Base-by-base conservation (phyloP, 139 green algal genomes). In the Chlorella sp. region DNA sequence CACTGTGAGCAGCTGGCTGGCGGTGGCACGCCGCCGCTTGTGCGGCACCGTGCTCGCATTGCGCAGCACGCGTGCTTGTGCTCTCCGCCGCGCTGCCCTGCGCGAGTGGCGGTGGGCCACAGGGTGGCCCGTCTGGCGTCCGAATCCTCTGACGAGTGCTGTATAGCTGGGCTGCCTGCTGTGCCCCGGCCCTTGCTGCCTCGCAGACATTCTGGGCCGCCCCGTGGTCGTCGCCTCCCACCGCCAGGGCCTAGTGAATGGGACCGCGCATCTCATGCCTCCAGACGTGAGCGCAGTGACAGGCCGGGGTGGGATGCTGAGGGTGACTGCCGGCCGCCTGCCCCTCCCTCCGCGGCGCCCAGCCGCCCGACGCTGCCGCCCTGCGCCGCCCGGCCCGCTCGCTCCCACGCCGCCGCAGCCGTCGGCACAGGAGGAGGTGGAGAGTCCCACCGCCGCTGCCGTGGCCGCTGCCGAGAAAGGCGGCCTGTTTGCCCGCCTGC, bases 171-270 rank as follows among this genome's bases (percentile, higher is more conserved):
- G n/a, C n/a, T n/a, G n/a, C n/a, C n/a, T n/a, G n/a, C n/a, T n/a
- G n/a, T n/a, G n/a, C n/a, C n/a, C n/a, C n/a, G n/a, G n/a, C n/a
- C n/a, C 29, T 55, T 33, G 19, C 45, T 61, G 53, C 27, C 23
- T 2, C 33, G 40, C 55, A 59, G 63, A 79, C 35, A 66, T 83
- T 27, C 55, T 71, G 8, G 82, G 74, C 31, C 79, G 84, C 36
- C 75, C 78, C 3, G 36, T 89, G 27, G 79, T 82, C 14, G 74
- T 76, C 19, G 74, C 84, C 36, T 80, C 75, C 5, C 50, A 59
- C 1, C 61, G 77, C 8, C 73, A 86, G 19, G 84, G 84, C 8
- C 68, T 89, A 14, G 53, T 86, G 36, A 79, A 86, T 64, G 59
- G 62, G 15, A 75, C 82, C 45, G 59, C 76, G 11, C 65, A 79